Evolutionary conservation across 305 asterid species (phyloP).

Genomic region (Rubia tinctorum): DNA sequence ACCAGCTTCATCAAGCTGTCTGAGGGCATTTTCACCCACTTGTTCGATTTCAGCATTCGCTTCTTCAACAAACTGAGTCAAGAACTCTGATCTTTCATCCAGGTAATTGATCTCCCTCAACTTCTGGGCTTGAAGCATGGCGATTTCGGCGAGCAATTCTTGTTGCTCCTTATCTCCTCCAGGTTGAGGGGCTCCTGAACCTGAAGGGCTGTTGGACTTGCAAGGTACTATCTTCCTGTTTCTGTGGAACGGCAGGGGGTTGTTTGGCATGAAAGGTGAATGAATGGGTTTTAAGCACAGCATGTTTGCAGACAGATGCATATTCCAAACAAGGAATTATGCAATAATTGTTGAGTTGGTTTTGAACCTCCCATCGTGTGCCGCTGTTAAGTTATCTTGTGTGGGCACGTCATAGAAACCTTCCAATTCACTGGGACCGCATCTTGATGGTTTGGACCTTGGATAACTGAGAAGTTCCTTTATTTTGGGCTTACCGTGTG

Average conservation of each 20-base stretch:
- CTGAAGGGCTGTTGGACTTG: constrained; percentile 41
- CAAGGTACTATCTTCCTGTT: constrained; percentile 37
- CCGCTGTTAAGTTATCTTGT: constrained; percentile 14
- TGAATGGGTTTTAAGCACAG: constrained; percentile 64
- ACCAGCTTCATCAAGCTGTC: constrained; percentile 82
- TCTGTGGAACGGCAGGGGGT: constrained; percentile 31
- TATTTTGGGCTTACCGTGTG: too few relatives aligned
- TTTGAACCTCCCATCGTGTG: constrained; percentile 41
- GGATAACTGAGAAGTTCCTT: too few relatives aligned
- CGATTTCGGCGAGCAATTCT: constrained; percentile 78
- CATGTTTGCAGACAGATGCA: constrained; percentile 35
- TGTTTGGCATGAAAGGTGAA: constrained; percentile 41
- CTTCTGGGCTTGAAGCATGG: constrained; percentile 84
- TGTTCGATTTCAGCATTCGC: constrained; percentile 86
- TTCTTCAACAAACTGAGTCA: constrained; percentile 87
- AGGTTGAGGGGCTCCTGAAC: constrained; percentile 44
- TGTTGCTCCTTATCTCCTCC: constrained; percentile 65
- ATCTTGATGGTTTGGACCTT: not conserved
- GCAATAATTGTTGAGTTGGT: constrained; percentile 12
- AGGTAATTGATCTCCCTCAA: constrained; percentile 78
- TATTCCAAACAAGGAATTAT: constrained; percentile 3
- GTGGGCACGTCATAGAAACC: not conserved
- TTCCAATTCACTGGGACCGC: constrained; percentile 1
- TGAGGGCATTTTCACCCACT: constrained; percentile 86
- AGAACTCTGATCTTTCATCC: constrained; percentile 75